A percentile compares a stretch with the other conserved stretches of the same genome.
phyloP scores from a whole-genome alignment of 164 flowering plant genomes.

The Protea cynaroides region DNA sequence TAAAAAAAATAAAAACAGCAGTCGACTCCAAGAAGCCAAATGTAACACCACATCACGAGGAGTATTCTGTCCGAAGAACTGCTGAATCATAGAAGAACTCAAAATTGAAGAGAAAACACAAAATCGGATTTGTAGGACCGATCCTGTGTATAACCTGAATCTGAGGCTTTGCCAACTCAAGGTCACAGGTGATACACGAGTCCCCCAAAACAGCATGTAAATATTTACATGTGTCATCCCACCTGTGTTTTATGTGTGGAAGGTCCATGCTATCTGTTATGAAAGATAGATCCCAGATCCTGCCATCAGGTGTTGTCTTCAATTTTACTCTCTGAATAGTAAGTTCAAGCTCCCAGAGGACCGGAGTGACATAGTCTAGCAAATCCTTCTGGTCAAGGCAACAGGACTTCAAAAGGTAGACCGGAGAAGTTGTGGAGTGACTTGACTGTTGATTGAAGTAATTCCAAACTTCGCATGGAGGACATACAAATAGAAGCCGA shows the following conservation, averaged over 20 bases:
- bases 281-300: constrained; percentile 71
- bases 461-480: constrained; percentile 40
- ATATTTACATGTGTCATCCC: constrained; percentile 44
- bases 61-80: too few relatives aligned
- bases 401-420: constrained; percentile 55
- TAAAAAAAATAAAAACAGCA: too few relatives aligned
- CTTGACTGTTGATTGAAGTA: constrained; percentile 32
- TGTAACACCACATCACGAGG: too few relatives aligned
- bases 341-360: constrained; percentile 69
- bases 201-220: constrained; percentile 58
- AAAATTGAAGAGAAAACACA: too few relatives aligned
- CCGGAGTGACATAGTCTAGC: constrained; percentile 71
- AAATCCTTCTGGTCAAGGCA: constrained; percentile 63
- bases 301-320: constrained; percentile 74
- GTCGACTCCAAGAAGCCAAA: too few relatives aligned
- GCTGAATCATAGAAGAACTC: too few relatives aligned
- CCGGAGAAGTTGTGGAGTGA: constrained; percentile 23
- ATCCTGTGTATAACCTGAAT: too few relatives aligned
- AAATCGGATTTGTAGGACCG: too few relatives aligned
- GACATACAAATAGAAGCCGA: constrained; percentile 60
- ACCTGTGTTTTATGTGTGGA: constrained; percentile 62
- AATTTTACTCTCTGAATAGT: constrained; percentile 70
- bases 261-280: constrained; percentile 64
- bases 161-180: constrained; percentile 58
- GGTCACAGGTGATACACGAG: constrained; percentile 65